phyloP scores from a whole-genome alignment of 177 flowering plant genomes.

The Vitis hybrid region DNA sequence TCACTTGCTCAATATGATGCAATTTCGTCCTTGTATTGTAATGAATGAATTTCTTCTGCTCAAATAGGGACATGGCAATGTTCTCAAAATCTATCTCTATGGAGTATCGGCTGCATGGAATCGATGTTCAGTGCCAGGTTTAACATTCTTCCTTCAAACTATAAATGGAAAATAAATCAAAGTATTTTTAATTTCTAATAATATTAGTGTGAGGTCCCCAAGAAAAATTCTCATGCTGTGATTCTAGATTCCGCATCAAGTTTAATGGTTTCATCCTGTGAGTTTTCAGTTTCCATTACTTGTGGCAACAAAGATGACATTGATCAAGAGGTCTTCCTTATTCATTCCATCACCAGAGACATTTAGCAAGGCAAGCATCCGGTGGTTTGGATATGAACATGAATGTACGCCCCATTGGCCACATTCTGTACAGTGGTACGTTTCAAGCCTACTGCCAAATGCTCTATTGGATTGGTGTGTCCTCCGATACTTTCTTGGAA shows the following conservation, averaged over 20 bases:
- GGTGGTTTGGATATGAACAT: conserved; percentile 41
- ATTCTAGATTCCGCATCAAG: too few species aligned
- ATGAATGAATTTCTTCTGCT: background rate
- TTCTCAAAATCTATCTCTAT: conserved; percentile 42
- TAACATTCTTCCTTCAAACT: too few species aligned
- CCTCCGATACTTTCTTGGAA: too few species aligned
- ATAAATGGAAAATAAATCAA: too few species aligned
- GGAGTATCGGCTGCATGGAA: conserved; percentile 45
- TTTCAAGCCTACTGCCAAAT: conserved; percentile 38
- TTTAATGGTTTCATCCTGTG: background rate
- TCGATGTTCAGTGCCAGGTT: conserved; percentile 68
- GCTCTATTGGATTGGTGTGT: conserved; percentile 24
- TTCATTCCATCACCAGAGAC: conserved; percentile 49
- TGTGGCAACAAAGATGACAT: conserved; percentile 62
- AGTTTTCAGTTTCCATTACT: conserved; percentile 55
- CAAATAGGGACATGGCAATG: conserved; percentile 46
- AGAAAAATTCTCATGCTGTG: too few species aligned
- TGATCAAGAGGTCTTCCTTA: conserved; percentile 30
- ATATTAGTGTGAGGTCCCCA: too few species aligned
- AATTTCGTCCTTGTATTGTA: too few species aligned
- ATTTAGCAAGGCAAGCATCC: conserved; percentile 46
- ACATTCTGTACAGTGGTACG: conserved; percentile 54
- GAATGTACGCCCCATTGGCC: conserved; percentile 62
- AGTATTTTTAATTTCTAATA: too few species aligned
- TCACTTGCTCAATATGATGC: too few species aligned